Conservation (phyloP, 805 yeast species). For the Cyberlindnera galapagoensis region DNA sequence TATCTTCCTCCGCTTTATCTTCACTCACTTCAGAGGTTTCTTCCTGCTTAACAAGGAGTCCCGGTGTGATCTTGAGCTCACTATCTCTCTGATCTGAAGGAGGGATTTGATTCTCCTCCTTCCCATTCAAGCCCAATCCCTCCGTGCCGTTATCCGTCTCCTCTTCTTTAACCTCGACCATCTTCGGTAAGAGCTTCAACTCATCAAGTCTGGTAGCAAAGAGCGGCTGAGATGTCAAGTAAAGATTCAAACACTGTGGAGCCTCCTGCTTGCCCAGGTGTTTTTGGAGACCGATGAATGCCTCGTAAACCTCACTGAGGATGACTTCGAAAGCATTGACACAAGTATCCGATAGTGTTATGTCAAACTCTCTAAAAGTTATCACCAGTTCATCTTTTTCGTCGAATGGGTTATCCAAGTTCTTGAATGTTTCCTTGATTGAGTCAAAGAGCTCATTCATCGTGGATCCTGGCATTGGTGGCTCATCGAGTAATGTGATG, state of each 20-base stretch:
- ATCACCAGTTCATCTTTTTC: conserved; percentile 16
- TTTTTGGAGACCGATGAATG: conserved; percentile 8
- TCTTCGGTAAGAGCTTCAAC: conserved; percentile 2
- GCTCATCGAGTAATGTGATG: conserved; percentile 16
- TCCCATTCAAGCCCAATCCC: neutral
- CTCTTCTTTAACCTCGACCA: too few species aligned
- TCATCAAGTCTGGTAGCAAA: conserved; percentile 12
- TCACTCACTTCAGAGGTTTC: neutral
- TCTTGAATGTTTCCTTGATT: conserved; percentile 14
- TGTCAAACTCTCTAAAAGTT: conserved; percentile 17
- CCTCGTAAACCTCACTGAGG: conserved; percentile 14
- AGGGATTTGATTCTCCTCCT: neutral
- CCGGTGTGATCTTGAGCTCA: neutral
- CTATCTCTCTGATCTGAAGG: neutral
- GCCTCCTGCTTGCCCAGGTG: conserved; percentile 3
- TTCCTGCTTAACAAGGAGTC: neutral
- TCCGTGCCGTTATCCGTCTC: neutral
- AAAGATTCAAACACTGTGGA: conserved; percentile 11
- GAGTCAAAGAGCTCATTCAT: conserved; percentile 13
- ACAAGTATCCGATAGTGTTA: conserved; percentile 15
- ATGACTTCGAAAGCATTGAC: conserved; percentile 14
- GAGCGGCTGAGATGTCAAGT: conserved; percentile 10
- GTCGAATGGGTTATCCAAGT: conserved; percentile 15
- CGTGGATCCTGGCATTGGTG: conserved; percentile 8
- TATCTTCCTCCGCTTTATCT: neutral